Base-by-base conservation (phyloP, 1,139 yeast species). In the Pichia sp. region DNA sequence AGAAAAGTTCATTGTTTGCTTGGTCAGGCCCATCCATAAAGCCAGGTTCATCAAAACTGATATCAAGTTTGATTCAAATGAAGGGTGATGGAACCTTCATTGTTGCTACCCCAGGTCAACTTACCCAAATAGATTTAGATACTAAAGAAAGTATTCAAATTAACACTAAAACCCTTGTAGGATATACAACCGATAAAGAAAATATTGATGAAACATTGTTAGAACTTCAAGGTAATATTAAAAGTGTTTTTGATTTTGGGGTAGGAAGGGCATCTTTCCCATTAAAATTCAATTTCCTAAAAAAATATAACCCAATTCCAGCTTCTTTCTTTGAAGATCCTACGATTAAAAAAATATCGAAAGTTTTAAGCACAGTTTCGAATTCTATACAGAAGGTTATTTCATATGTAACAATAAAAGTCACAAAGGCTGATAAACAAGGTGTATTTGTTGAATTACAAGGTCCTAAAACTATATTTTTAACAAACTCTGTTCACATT, bases 21-120 rank as follows among this genome's bases (percentile, higher is more conserved):
- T 74, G 78, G 78, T 61, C 71, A 1, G 77, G 77, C 0, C 62
- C 63, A 39, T 62, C 66, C 44, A 48, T 70, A 16, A 52, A 59
- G 24, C 42, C 72, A 22, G 34, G 36, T 9, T 20, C 46, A n/a
- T 35, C 46, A 1, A 31, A 37, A 2, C 39, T 40, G 9, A 35
- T 40, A n/a, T 47, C 48, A 2, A 50, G 49, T 31, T 34, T 50
- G 9, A 49, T 65, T n/a, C 52, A 52, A 4, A 59, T 68, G 37
- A 46, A 61, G 8, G 78, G 78, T 0, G 59, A 60, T 24, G 78
- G 78, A 0, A 54, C 51, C 6, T 40, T 72, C 9, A 68, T 72
- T 2, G 49, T 73, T 22, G 62, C 68, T 35, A 68, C 70, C 3
- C 57, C 63, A 1, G 69, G 71, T 25, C 66, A 66, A 38, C 49